A percentile compares a stretch with the other conserved stretches of the same genome.
Conservation (phyloP, 1,284 basidiomycete genomes). For the Phenoliferia sp. region DNA sequence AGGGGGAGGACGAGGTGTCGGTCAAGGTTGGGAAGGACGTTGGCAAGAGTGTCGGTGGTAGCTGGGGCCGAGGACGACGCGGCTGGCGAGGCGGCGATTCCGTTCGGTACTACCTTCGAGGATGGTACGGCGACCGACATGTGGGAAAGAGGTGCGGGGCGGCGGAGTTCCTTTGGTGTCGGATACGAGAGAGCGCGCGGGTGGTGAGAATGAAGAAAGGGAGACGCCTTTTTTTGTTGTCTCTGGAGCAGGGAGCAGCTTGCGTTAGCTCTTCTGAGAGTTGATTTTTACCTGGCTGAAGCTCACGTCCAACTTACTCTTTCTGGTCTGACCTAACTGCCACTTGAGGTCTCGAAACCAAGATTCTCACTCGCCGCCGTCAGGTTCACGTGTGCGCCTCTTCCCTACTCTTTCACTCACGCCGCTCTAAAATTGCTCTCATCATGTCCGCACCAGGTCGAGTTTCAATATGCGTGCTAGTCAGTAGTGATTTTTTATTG, state of each 20-base stretch:
- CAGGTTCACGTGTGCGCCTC: background rate
- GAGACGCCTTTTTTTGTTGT: background rate
- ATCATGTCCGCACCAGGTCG: no score
- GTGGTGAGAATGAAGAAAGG: background rate
- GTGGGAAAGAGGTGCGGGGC: background rate
- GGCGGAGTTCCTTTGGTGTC: background rate
- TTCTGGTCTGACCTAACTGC: no score
- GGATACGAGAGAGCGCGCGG: no score
- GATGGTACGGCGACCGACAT: background rate
- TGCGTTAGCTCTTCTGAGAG: no score
- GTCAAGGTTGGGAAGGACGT: constrained; percentile 73
- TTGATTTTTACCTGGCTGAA: no score
- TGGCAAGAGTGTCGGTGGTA: background rate
- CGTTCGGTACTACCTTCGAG: background rate
- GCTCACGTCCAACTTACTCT: no score
- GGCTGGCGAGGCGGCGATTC: background rate
- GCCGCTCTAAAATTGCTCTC: background rate
- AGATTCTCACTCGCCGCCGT: no score
- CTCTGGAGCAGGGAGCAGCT: background rate
- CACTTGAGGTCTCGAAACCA: no score
- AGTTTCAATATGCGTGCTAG: no score
- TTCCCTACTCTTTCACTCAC: background rate
- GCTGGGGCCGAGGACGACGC: background rate
- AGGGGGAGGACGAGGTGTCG: constrained; percentile 90
- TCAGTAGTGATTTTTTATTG: no score